A percentile compares a stretch with the other conserved stretches of the same genome.
These are phyloP conservation scores for Populus alba DNA, from an alignment of 345 rosid species.

Conservation along the genomic window DNA sequence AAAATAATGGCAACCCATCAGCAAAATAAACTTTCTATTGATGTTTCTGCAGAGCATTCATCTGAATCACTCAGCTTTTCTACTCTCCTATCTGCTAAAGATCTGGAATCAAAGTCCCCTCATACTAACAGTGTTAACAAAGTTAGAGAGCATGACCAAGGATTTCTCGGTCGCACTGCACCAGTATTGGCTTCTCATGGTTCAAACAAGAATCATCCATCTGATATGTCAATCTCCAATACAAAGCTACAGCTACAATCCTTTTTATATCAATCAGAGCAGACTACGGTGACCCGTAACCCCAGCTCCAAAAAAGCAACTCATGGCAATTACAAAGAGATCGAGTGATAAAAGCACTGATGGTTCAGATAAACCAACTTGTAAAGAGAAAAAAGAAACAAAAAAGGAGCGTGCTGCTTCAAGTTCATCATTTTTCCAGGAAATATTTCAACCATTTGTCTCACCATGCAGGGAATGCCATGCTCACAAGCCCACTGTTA, in stretches of 20 bases:
- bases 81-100: conserved; percentile 39
- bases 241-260: conserved; percentile 20
- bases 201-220: not conserved
- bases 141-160: conserved; percentile 14
- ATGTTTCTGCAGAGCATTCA: conserved; percentile 31
- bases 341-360: not conserved
- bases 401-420: conserved; percentile 15
- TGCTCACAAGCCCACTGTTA: conserved; percentile 24
- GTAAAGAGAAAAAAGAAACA: conserved; percentile 24
- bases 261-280: conserved; percentile 9
- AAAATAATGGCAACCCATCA: conserved; percentile 27
- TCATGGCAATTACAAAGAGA: conserved; percentile 10
- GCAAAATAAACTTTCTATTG: conserved; percentile 27
- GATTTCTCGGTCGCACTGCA: conserved; percentile 21
- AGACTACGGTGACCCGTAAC: conserved; percentile 8
- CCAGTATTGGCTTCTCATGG: conserved; percentile 5
- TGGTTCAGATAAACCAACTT: conserved; percentile 8
- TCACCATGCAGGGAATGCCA: conserved; percentile 47
- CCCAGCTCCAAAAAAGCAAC: conserved; percentile 12
- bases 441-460: conserved; percentile 29
- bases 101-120: conserved; percentile 24
- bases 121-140: not conserved
- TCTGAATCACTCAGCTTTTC: conserved; percentile 40
- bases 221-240: conserved; percentile 10
- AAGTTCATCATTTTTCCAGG: conserved; percentile 25